Evolutionary conservation across 2,329 filamentous ascomycete species (phyloP).

Genomic region (Pleurostoma richardsiae): DNA sequence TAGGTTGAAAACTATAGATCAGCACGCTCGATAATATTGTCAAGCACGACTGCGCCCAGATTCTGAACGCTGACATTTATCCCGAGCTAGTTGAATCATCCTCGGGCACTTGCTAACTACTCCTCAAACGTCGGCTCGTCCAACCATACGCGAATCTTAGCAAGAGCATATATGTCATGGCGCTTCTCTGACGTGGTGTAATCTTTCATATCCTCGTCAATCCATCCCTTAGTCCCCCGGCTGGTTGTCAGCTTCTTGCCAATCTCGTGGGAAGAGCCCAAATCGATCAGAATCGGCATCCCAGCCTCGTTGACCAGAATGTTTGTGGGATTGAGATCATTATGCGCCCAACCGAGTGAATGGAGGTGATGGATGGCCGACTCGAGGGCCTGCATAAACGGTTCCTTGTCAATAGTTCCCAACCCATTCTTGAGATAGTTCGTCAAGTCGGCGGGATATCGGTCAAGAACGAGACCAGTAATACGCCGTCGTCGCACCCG

Average conservation of each 20-base stretch:
- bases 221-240: slow-evolving; percentile 1
- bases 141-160: not conserved
- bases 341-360: slow-evolving; percentile 1
- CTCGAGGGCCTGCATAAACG: slow-evolving; percentile 1
- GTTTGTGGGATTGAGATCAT: slow-evolving; percentile 3
- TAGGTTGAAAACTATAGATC: too few species aligned
- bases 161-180: not conserved
- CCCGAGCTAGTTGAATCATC: not conserved
- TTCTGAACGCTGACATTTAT: too few species aligned
- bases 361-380: slow-evolving; percentile 2
- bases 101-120: not conserved
- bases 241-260: not conserved
- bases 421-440: not conserved
- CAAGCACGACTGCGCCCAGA: too few species aligned
- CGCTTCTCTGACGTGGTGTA: not conserved
- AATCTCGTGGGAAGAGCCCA: not conserved
- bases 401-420: not conserved
- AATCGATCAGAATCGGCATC: slow-evolving; percentile 2
- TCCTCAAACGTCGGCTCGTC: not conserved
- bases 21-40: too few species aligned
- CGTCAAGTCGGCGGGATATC: not conserved
- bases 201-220: not conserved
- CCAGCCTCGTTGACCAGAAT: not conserved
- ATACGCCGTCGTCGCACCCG: slow-evolving; percentile 2
- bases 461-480: slow-evolving; percentile 6